A percentile compares a stretch with the other conserved stretches of the same genome.
Evolutionary conservation across 2,329 filamentous ascomycete genomes (phyloP).

Genomic region (Pochonia chlamydosporia): DNA sequence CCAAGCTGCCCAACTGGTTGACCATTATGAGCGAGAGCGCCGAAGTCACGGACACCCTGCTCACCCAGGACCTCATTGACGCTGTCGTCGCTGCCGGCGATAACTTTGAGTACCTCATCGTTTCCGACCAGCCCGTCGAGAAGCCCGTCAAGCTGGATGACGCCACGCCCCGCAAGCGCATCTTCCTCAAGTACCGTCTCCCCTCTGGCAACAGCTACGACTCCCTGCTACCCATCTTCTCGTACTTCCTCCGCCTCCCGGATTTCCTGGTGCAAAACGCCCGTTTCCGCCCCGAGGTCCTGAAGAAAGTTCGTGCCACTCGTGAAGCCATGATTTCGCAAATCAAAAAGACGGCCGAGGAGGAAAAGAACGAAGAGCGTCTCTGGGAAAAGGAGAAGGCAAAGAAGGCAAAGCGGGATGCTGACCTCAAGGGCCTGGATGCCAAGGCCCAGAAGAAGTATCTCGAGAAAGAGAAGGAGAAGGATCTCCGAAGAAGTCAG

Average conservation of each 20-base stretch:
- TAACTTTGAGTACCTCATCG: slow-evolving; percentile 74
- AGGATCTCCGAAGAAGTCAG: slow-evolving; percentile 53
- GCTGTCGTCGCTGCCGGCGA: slow-evolving; percentile 76
- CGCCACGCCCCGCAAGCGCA: slow-evolving; percentile 75
- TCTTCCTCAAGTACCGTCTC: slow-evolving; percentile 72
- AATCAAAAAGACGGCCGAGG: slow-evolving; percentile 74
- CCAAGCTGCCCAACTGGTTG: slow-evolving; percentile 83
- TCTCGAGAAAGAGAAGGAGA: slow-evolving; percentile 73
- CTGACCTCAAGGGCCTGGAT: slow-evolving; percentile 68
- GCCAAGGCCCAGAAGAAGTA: slow-evolving; percentile 84
- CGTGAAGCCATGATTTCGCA: slow-evolving; percentile 77
- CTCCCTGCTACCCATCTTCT: slow-evolving; percentile 67
- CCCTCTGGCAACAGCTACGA: slow-evolving; percentile 59
- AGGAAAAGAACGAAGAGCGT: slow-evolving; percentile 74
- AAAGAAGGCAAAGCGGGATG: slow-evolving; percentile 87
- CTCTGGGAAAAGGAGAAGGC: slow-evolving; percentile 64
- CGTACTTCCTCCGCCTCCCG: slow-evolving; percentile 76
- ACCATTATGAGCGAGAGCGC: slow-evolving; percentile 97
- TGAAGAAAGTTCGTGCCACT: slow-evolving; percentile 72
- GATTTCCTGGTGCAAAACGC: slow-evolving; percentile 71
- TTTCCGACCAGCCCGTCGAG: slow-evolving; percentile 84
- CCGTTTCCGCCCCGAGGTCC: slow-evolving; percentile 86
- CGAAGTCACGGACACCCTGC: slow-evolving; percentile 81
- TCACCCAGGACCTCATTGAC: slow-evolving; percentile 81
- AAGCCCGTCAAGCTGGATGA: slow-evolving; percentile 83